Evolutionary conservation across 257 asterid genomes (phyloP).

Genomic region (Fraxinus pennsylvanica): DNA sequence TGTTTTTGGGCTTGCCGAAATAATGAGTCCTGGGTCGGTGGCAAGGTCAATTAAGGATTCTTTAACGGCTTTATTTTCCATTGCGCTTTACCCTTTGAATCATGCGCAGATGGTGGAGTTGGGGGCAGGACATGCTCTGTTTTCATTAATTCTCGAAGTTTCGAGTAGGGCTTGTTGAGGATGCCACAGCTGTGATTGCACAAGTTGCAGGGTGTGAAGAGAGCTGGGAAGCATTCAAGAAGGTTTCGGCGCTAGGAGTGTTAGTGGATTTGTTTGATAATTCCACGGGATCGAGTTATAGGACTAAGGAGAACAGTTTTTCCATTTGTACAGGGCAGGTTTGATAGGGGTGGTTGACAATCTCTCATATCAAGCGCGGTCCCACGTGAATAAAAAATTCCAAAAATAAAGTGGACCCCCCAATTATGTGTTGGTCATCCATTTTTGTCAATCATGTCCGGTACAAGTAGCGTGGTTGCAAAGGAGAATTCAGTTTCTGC

Average conservation of each 20-base stretch:
- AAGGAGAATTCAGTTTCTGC: slow-evolving; percentile 84
- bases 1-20: too few relatives aligned
- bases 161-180: slow-evolving; percentile 80
- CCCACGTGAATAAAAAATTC: too few relatives aligned
- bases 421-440: too few relatives aligned
- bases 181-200: slow-evolving; percentile 91
- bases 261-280: slow-evolving; percentile 79
- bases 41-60: slow-evolving; percentile 22
- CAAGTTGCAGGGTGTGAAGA: slow-evolving; percentile 91
- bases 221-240: slow-evolving; percentile 73
- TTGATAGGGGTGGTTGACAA: too few relatives aligned
- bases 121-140: slow-evolving; percentile 72
- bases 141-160: slow-evolving; percentile 65
- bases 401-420: too few relatives aligned
- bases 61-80: slow-evolving; percentile 71
- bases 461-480: too few relatives aligned
- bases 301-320: slow-evolving; percentile 94
- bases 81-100: slow-evolving; percentile 68
- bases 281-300: slow-evolving; percentile 71
- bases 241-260: slow-evolving; percentile 64
- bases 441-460: too few relatives aligned
- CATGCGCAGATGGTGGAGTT: slow-evolving; percentile 76
- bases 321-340: too few relatives aligned
- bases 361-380: too few relatives aligned
- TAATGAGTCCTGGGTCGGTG: too few relatives aligned